Percentiles rank a stretch among this genome's conserved stretches.
Evolutionary conservation across 2,329 filamentous ascomycete genomes (phyloP).

Genomic region (Pseudopyrenochaeta lycopersici): DNA sequence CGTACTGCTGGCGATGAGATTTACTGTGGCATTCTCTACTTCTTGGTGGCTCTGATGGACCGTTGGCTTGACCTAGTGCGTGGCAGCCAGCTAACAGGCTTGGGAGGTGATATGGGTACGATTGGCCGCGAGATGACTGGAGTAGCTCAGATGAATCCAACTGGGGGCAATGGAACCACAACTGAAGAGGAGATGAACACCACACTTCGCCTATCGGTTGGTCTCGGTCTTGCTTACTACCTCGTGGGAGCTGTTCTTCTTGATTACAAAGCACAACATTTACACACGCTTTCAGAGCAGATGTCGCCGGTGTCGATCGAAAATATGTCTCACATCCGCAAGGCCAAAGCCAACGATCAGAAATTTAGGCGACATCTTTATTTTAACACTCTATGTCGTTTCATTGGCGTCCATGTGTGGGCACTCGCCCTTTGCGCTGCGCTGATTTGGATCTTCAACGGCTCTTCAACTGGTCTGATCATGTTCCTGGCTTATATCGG

Average conservation of each 20-base stretch:
- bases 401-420: constrained; percentile 63
- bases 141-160: too few species aligned
- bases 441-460: constrained; percentile 63
- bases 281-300: constrained; percentile 57
- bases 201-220: constrained; percentile 57
- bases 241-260: constrained; percentile 65
- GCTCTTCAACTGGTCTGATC: constrained; percentile 51
- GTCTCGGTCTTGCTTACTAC: constrained; percentile 67
- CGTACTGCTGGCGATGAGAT: constrained; percentile 65
- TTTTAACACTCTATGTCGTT: constrained; percentile 60
- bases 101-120: constrained; percentile 37
- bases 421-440: constrained; percentile 59
- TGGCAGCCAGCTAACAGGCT: constrained; percentile 54
- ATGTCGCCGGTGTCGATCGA: constrained; percentile 53
- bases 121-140: too few species aligned
- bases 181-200: constrained; percentile 27
- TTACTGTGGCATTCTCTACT: constrained; percentile 64
- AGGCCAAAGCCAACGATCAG: constrained; percentile 56
- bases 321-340: constrained; percentile 53
- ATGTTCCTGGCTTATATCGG: constrained; percentile 62
- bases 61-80: constrained; percentile 63
- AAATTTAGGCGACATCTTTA: constrained; percentile 60
- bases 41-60: constrained; percentile 64
- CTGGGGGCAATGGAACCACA: too few species aligned
- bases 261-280: constrained; percentile 63